A percentile compares a stretch with the other conserved stretches of the same genome.
These are phyloP conservation scores for Lasiosphaeria hispida DNA, from an alignment of 495 filamentous ascomycete genomes.

Conservation along the genomic window DNA sequence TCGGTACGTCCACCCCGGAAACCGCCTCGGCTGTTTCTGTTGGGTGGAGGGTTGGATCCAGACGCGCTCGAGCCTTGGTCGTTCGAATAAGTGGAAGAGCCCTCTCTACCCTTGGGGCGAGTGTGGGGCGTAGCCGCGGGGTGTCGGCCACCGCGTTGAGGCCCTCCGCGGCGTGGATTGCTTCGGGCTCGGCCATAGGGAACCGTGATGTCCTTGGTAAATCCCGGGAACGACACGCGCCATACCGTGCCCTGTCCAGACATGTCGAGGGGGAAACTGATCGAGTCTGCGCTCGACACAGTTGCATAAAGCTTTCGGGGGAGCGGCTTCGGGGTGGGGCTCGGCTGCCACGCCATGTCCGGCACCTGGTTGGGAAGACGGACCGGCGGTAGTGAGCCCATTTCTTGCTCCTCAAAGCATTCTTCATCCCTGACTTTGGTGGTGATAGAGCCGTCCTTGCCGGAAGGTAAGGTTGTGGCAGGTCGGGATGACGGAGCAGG, in stretches of 20 bases:
- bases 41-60: slow-evolving; percentile 10
- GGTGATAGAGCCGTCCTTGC: slow-evolving; percentile 30
- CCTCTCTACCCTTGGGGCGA: slow-evolving; percentile 24
- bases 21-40: slow-evolving; percentile 23
- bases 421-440: slow-evolving; percentile 70
- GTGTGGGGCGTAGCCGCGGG: slow-evolving; percentile 23
- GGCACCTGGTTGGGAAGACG: slow-evolving; percentile 62
- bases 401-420: slow-evolving; percentile 80
- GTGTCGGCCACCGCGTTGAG: slow-evolving; percentile 29
- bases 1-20: slow-evolving; percentile 30
- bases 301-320: slow-evolving; percentile 34
- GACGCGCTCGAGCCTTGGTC: slow-evolving; percentile 24
- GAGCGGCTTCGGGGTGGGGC: slow-evolving; percentile 39
- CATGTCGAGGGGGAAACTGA: slow-evolving; percentile 38
- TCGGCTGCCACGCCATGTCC: slow-evolving; percentile 47
- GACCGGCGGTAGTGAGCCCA: slow-evolving; percentile 70
- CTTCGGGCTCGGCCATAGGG: slow-evolving; percentile 41
- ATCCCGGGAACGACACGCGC: slow-evolving; percentile 44
- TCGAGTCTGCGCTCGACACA: slow-evolving; percentile 39
- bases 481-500: slow-evolving; percentile 51
- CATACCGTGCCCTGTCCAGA: slow-evolving; percentile 41
- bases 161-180: slow-evolving; percentile 47
- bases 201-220: slow-evolving; percentile 36
- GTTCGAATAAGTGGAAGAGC: slow-evolving; percentile 15
- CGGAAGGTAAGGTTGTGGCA: neutral